Conservation (phyloP, 169 alveolate species). For the Eimeria acervulina region DNA sequence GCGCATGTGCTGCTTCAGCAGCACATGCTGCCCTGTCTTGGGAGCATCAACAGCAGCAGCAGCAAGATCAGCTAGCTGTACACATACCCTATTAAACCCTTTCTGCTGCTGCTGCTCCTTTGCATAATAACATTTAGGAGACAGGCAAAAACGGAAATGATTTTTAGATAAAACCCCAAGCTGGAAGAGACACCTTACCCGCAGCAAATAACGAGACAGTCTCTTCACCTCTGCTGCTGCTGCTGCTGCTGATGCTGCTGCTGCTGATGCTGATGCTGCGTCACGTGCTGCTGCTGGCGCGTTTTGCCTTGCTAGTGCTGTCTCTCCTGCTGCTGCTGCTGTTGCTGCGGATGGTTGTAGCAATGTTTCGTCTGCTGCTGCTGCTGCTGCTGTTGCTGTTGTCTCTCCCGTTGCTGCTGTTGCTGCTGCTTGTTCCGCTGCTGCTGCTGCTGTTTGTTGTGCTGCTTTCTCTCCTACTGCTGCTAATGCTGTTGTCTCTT, state of each 20-base stretch:
- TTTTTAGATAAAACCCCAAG: conserved; percentile 81
- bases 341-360: background rate
- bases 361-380: too few species aligned
- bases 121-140: background rate
- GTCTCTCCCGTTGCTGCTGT: background rate
- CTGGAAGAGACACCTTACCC: conserved; percentile 80
- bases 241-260: background rate
- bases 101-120: background rate
- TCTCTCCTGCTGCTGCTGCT: background rate
- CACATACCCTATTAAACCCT: conserved; percentile 83
- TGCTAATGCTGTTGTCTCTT: background rate
- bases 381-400: background rate
- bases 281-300: background rate
- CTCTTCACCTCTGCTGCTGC: background rate
- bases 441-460: background rate
- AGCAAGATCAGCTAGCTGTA: conserved; percentile 86
- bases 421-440: background rate
- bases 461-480: background rate
- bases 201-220: conserved; percentile 70
- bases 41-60: conserved; percentile 90
- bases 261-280: background rate
- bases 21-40: conserved; percentile 86
- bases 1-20: background rate
- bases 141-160: conserved; percentile 81
- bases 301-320: background rate